Evolutionary conservation across 148 eudicot genomes (phyloP), one percentile per base, ranked within the genome.

Genomic region (Euryodendron excelsum): DNA sequence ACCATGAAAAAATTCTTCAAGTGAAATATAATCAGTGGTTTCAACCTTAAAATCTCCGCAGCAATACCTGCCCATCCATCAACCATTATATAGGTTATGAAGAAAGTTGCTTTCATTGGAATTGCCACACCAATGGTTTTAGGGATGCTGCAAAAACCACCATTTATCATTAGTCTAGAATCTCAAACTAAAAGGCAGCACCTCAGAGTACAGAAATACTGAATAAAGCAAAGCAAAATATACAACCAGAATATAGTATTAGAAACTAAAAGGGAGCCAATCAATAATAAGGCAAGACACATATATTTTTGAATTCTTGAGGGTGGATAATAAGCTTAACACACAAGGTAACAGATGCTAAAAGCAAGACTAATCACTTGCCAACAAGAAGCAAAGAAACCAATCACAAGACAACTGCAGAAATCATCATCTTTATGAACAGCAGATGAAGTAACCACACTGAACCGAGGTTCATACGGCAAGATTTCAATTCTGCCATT

Each of bases 51-150:
- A 67, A 92, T 84, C 87, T 92, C 94, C 41, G 91, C 97, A 50
- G 97, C 97, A 73, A 86, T 73, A 65, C 94, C 94, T 81, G 92
- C 91, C 97, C 97, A 92, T 79, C 94, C 97, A 82, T 92, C 97
- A 77, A 92, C 88, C 97, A 92, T 90, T 63, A 90, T 86, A 77
- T 77, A 92, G 12, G 94, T 90, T 69, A 92, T 92, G 70, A 92
- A 92, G 83, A 92, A 92, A 48, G 97, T 92, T 77, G 97, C 97
- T 85, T 90, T 92, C 88, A 90, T 86, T 23, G 94, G 94, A 80
- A 92, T 85, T 33, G 90, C 88, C 1, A 90, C 83, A 66, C 97
- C 97, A 66, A 92, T 87, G 50, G 81, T 89, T 83, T 69, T 83
- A 47, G 90, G 85, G 44, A 92, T 87, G 39, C 97, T 92, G 92